A percentile compares a stretch with the other conserved stretches of the same genome.
Evolutionary conservation across 129 eudicot species (phyloP).

Genomic region (Ambrosia trifida): DNA sequence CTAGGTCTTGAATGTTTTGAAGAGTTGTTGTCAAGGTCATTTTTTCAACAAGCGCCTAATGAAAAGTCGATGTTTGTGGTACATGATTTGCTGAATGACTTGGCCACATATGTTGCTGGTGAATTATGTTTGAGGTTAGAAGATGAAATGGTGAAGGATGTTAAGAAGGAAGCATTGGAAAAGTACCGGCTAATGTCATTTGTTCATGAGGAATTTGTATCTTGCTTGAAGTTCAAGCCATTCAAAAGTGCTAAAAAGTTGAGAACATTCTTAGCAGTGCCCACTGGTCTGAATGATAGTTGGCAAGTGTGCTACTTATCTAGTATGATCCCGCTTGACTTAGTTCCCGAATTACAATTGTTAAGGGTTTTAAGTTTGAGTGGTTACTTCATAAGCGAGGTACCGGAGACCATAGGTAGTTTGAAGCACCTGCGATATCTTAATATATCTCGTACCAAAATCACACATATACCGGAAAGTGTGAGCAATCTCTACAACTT

Average conservation of each 20-base stretch:
- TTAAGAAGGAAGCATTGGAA: neutral
- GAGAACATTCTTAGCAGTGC: constrained; percentile 5
- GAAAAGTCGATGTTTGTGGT: neutral
- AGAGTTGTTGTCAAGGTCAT: constrained; percentile 7
- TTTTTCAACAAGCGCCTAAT: constrained; percentile 10
- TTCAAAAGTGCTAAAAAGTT: neutral
- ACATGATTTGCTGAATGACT: constrained; percentile 10
- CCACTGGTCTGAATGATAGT: neutral
- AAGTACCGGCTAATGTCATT: constrained; percentile 1
- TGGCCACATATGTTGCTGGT: constrained; percentile 8
- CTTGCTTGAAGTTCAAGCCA: neutral
- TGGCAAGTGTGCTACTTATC: neutral
- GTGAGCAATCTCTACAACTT: constrained; percentile 7
- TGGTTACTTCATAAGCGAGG: neutral
- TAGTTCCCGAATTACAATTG: neutral
- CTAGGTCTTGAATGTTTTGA: constrained; percentile 16
- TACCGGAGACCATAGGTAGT: constrained; percentile 5
- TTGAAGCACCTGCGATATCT: constrained; percentile 22
- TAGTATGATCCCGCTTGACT: neutral
- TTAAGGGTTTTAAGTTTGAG: constrained; percentile 3
- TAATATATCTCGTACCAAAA: constrained; percentile 3
- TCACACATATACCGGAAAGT: neutral
- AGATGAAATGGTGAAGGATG: neutral
- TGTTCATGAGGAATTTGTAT: neutral
- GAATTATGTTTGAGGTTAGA: constrained; percentile 3